Base-by-base conservation (phyloP, 805 yeast genomes). In the Metschnikowia drakensbergensis region DNA sequence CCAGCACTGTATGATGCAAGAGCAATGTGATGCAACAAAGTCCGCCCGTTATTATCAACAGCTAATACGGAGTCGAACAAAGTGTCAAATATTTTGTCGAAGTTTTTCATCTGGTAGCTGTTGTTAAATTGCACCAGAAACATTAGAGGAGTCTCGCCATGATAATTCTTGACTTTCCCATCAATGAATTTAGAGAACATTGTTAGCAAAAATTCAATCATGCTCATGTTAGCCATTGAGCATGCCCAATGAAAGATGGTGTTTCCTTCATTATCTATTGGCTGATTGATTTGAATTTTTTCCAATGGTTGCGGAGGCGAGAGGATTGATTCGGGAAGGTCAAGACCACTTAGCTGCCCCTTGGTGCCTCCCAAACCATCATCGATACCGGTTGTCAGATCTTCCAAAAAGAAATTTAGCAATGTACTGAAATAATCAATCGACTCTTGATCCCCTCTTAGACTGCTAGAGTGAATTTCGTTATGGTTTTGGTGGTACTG, bases 231-330 rank as follows among this genome's bases (percentile, higher is more conserved):
- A 0, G 96, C 98, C 64, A 94, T 76, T 0, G 97, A 88, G 11
- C 97, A 83, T 3, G 97, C 95, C 95, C 98, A 88, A 66, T 94
- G 99, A 49, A 94, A 74, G 0, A 96, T 89, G 0, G 96, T 86
- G 62, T 94, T 94, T 0, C 98, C 97, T 49, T 85, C 81, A 57
- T 88, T 95, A 66, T 95, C 99, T 39, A 95, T 87, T 1, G 97
- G 84, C 31, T 89, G 88, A 60, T 89, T 94, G 44, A 91, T 74
- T 50, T 81, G 78, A 33, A 88, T 80, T 57, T 81, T 79, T n/a
- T 61, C 53, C 2, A 69, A 49, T 6, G 77, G 76, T 33, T 71
- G 67, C 1, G 92, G 91, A 5, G 87, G 86, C 45, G 72, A 67
- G 29, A 72, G 63, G 27, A 83, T 60, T 45, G 77, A 69, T 25